These are phyloP conservation scores for Dinochytrium kinnereticum DNA, from an alignment of 371 early-diverging fungal species.

Conservation along the genomic window DNA sequence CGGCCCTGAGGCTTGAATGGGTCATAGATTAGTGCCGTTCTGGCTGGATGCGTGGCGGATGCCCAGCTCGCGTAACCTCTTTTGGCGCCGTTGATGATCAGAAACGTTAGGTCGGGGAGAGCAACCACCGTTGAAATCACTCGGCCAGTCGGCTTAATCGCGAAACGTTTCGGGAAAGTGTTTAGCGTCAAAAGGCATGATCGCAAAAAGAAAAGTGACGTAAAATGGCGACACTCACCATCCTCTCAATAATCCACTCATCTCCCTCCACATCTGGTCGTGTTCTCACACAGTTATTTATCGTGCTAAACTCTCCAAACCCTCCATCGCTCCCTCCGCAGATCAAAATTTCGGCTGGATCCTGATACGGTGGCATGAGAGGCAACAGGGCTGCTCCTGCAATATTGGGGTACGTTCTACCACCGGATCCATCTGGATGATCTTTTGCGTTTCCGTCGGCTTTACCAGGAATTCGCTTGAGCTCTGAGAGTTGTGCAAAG, in stretches of 20 bases:
- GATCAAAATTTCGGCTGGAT: constrained; percentile 63
- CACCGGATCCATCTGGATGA: not conserved
- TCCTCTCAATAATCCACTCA: constrained; percentile 21
- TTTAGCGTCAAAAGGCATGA: not conserved
- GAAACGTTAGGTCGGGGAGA: constrained; percentile 61
- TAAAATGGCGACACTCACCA: constrained; percentile 2
- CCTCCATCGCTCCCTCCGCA: constrained; percentile 56
- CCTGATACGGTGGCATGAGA: constrained; percentile 60
- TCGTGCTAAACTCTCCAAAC: constrained; percentile 4
- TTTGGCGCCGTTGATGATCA: constrained; percentile 67
- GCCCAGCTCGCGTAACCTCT: constrained; percentile 62
- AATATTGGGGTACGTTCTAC: constrained; percentile 67
- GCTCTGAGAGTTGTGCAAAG: not conserved
- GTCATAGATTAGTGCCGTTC: constrained; percentile 64
- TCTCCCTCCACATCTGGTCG: constrained; percentile 11
- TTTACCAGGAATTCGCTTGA: not conserved
- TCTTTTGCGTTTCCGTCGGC: not conserved
- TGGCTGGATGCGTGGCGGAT: constrained; percentile 55
- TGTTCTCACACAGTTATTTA: constrained; percentile 24
- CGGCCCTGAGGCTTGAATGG: constrained; percentile 41
- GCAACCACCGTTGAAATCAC: constrained; percentile 68
- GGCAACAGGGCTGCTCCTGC: constrained; percentile 66
- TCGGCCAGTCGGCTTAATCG: constrained; percentile 46
- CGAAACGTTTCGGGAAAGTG: too few relatives aligned
- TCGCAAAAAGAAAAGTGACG: not conserved